Evolutionary conservation across 352 stramenopile species (phyloP).

Genomic region (Globisporangium acanthophoron): DNA sequence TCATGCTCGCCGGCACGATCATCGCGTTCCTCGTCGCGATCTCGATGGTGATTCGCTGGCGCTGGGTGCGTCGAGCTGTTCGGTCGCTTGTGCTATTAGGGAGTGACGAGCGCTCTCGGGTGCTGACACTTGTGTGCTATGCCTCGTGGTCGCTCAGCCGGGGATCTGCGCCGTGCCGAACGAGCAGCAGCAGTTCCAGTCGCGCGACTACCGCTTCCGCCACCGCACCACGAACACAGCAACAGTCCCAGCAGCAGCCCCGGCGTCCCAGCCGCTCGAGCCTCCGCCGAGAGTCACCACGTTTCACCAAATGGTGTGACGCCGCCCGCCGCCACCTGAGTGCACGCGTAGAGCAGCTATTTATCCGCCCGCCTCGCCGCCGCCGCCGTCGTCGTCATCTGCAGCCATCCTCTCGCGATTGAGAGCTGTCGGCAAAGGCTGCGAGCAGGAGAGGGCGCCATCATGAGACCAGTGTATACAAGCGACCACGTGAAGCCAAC

Average conservation of each 20-base stretch:
- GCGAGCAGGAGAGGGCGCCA: too few species aligned
- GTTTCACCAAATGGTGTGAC: conserved; percentile 12
- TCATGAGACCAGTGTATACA: too few species aligned
- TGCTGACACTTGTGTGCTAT: background rate
- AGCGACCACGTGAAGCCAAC: too few species aligned
- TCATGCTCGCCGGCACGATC: conserved; percentile 55
- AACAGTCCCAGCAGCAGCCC: conserved; percentile 1
- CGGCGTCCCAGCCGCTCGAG: conserved; percentile 9
- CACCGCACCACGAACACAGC: background rate
- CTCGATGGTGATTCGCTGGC: conserved; percentile 74
- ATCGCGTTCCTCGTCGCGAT: conserved; percentile 62
- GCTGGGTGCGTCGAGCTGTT: conserved; percentile 36
- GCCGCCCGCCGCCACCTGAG: background rate
- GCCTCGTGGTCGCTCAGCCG: conserved; percentile 23
- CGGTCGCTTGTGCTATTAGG: background rate
- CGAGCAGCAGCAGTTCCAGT: conserved; percentile 49
- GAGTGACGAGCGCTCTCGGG: background rate
- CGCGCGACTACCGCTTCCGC: conserved; percentile 7
- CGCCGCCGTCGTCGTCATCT: background rate
- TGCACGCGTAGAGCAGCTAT: background rate
- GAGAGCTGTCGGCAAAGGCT: too few species aligned
- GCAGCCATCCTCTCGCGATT: too few species aligned
- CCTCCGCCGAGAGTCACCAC: background rate
- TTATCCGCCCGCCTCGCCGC: background rate
- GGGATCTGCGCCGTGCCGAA: conserved; percentile 70